Evolutionary conservation across 345 rosid species (phyloP), one percentile per base, ranked within the genome.

Genomic region (Camelina neglecta): DNA sequence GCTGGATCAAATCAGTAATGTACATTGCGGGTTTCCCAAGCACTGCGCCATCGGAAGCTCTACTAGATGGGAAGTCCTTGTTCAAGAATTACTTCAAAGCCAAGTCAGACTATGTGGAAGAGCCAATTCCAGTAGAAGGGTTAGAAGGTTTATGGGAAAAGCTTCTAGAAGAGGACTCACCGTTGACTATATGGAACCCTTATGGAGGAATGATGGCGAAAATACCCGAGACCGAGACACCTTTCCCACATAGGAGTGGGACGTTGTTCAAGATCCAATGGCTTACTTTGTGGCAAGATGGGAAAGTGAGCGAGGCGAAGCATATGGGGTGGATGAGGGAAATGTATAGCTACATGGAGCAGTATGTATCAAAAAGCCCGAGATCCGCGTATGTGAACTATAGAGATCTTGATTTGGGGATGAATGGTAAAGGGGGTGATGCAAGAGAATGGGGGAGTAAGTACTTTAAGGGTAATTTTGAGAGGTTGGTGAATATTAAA

Each of bases 31-130:
- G 89, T 2, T 87, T 74, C 60, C 90, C 88, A 7, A 80, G 66
- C 36, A 75, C 67, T 16, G 85, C 85, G 0, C 80, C 86, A 0
- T 79, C 86, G 0, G 86, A 85, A 38, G 81, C 85, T 51, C 64
- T 88, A 7, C 93, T 90, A 1, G 76, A 67, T 4, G 87, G 90
- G 11, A 86, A 82, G 67, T 78, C 82, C 1, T 75, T 71, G 8
- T 84, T 77, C 81, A 82, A 82, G 81, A 85, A 84, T 81, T 54
- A 62, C 72, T 90, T 88, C 85, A 88, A 88, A 73, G 95, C 86
- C 49, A 89, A 87, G 81, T 92, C 96, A 1, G 94, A 92, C 54
- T 89, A 83, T 49, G 89, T 86, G 77, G 87, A 75, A 78, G 78
- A 79, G 62, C 68, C 82, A 35, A 79, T 79, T 12, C 76, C 82